These are phyloP conservation scores for Blastocrithidia nonstop DNA, from an alignment of 208 protist species.

Conservation along the genomic window DNA sequence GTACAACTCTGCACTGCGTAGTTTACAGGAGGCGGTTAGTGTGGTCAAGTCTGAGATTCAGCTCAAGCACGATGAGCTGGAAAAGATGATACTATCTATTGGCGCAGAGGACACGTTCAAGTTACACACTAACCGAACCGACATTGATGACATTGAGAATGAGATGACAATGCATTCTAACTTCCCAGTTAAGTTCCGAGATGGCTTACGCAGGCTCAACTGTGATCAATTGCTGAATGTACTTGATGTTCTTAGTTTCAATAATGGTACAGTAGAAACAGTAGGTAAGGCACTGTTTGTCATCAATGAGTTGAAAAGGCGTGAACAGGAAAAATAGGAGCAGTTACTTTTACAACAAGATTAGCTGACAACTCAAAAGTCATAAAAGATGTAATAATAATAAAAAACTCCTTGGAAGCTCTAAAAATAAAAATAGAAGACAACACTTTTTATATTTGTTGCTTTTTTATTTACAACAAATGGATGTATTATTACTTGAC, in stretches of 20 bases:
- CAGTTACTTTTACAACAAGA: background rate
- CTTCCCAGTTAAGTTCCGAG: conserved; percentile 41
- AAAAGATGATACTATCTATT: conserved; percentile 60
- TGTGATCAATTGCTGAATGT: conserved; percentile 67
- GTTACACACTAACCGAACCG: too few species aligned
- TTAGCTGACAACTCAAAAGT: background rate
- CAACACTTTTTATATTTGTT: too few species aligned
- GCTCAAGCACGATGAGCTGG: conserved; percentile 49
- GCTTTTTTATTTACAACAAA: too few species aligned
- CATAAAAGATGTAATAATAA: background rate
- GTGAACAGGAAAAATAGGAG: too few species aligned
- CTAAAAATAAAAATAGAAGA: background rate
- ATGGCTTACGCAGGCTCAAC: conserved; percentile 44
- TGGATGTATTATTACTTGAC: too few species aligned
- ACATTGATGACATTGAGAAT: conserved; percentile 27
- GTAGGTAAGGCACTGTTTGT: conserved; percentile 71
- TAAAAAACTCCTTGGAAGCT: background rate
- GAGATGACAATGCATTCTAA: conserved; percentile 71
- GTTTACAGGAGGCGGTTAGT: conserved; percentile 37
- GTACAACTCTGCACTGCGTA: conserved; percentile 57
- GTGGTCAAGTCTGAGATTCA: conserved; percentile 54
- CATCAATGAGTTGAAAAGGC: too few species aligned
- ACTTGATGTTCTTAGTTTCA: conserved; percentile 67
- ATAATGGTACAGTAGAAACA: conserved; percentile 55
- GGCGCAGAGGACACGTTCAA: conserved; percentile 64